These are phyloP conservation scores for Trichoderma koningii DNA, from an alignment of 2,329 filamentous ascomycete species.

Conservation along the genomic window DNA sequence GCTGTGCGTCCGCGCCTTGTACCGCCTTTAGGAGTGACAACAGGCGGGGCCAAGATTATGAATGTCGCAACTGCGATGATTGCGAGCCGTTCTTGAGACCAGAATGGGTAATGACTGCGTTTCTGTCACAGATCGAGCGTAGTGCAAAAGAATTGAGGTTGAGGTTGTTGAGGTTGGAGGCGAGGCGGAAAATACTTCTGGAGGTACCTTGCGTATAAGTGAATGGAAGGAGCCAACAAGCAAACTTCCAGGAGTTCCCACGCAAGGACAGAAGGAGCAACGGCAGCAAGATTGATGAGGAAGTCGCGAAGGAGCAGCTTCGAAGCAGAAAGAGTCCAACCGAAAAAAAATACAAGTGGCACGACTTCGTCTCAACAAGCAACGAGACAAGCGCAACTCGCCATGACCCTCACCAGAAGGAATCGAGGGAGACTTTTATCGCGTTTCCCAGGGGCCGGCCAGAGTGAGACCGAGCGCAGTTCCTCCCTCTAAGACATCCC, in stretches of 20 bases:
- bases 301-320: neutral
- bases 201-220: conserved; percentile 21
- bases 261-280: conserved; percentile 11
- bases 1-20: conserved; percentile 20
- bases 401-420: neutral
- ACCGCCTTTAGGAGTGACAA: conserved; percentile 11
- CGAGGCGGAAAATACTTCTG: neutral
- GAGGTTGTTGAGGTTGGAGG: neutral
- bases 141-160: neutral
- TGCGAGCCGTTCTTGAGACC: neutral
- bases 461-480: conserved; percentile 18
- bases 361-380: neutral
- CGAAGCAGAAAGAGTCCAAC: neutral
- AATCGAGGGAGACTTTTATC: conserved; percentile 26
- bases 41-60: neutral
- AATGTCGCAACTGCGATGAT: neutral
- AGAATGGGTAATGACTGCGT: too few species aligned
- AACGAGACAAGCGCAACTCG: neutral
- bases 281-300: neutral
- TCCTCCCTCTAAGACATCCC: conserved; percentile 19
- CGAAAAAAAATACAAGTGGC: neutral
- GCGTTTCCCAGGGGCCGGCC: conserved; percentile 12
- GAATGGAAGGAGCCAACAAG: conserved; percentile 13
- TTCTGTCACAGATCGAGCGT: neutral
- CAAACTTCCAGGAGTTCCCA: neutral